phyloP scores from a whole-genome alignment of 1,139 yeast species.

The Kurtzmaniella quercitrusa region DNA sequence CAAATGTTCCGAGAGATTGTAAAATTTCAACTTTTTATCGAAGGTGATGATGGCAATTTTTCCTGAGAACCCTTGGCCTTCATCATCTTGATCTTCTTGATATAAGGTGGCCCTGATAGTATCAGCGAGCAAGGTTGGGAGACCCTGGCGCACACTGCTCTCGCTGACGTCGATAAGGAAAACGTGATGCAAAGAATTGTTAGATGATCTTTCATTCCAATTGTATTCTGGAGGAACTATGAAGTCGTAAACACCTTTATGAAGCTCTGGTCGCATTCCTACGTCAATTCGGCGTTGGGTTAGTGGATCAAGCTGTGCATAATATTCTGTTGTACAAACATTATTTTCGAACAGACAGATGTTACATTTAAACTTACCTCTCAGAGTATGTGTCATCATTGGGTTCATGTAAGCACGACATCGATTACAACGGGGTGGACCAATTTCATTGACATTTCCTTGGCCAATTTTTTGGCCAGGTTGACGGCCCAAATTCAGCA shows the following conservation, averaged over 20 bases:
- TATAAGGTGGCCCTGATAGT: slow-evolving; percentile 63
- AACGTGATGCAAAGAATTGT: slow-evolving; percentile 59
- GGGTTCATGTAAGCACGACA: slow-evolving; percentile 92
- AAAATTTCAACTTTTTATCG: slow-evolving; percentile 72
- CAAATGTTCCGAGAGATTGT: slow-evolving; percentile 55
- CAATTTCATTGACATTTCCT: slow-evolving; percentile 34
- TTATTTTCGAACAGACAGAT: slow-evolving; percentile 77
- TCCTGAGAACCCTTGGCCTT: slow-evolving; percentile 15
- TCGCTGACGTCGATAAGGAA: slow-evolving; percentile 75
- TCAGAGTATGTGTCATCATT: slow-evolving; percentile 65
- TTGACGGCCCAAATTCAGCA: slow-evolving; percentile 33
- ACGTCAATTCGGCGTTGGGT: slow-evolving; percentile 63
- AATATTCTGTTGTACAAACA: slow-evolving; percentile 64
- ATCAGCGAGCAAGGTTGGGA: slow-evolving; percentile 67
- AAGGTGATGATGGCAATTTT: slow-evolving; percentile 71
- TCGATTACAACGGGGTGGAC: slow-evolving; percentile 87
- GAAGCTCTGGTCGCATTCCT: slow-evolving; percentile 68
- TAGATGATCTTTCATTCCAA: slow-evolving; percentile 31
- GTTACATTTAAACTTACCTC: slow-evolving; percentile 73
- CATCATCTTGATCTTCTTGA: slow-evolving; percentile 11
- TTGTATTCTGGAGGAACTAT: slow-evolving; percentile 74
- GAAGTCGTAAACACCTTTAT: slow-evolving; percentile 81
- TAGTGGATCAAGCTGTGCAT: slow-evolving; percentile 56
- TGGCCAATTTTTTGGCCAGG: slow-evolving; percentile 9
- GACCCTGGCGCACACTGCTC: slow-evolving; percentile 57